phyloP scores from a whole-genome alignment of 306 rosid genomes.

The Inga oerstediana region DNA sequence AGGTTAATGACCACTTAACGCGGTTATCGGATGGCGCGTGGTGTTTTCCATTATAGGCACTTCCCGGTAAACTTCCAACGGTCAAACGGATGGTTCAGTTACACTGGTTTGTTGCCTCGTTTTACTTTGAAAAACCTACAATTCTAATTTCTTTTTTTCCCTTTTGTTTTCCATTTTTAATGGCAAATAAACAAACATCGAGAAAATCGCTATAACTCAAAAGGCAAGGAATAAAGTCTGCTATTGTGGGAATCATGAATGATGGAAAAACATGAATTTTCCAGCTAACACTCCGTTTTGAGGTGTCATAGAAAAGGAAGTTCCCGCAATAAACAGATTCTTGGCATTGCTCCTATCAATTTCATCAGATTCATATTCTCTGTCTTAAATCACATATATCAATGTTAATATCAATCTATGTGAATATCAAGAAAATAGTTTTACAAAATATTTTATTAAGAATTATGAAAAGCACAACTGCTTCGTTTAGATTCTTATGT shows the following conservation, averaged over 20 bases:
- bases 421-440: too few relatives aligned
- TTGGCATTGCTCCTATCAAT: too few relatives aligned
- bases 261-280: neutral
- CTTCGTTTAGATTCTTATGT: too few relatives aligned
- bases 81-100: slow-evolving; percentile 44
- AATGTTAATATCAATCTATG: too few relatives aligned
- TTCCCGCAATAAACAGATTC: neutral
- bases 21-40: slow-evolving; percentile 6
- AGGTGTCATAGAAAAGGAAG: neutral
- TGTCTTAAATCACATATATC: neutral
- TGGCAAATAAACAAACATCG: neutral
- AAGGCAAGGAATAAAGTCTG: neutral
- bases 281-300: neutral
- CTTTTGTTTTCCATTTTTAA: neutral
- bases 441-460: too few relatives aligned
- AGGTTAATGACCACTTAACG: slow-evolving; percentile 24
- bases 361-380: too few relatives aligned
- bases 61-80: slow-evolving; percentile 24
- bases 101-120: slow-evolving; percentile 11
- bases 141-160: neutral
- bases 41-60: slow-evolving; percentile 20
- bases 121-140: neutral
- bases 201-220: neutral
- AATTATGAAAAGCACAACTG: too few relatives aligned
- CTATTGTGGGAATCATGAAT: neutral